A percentile compares a stretch with the other conserved stretches of the same genome.
phyloP scores from a whole-genome alignment of 2,329 filamentous ascomycete genomes.

The Leptographium radiaticola region DNA sequence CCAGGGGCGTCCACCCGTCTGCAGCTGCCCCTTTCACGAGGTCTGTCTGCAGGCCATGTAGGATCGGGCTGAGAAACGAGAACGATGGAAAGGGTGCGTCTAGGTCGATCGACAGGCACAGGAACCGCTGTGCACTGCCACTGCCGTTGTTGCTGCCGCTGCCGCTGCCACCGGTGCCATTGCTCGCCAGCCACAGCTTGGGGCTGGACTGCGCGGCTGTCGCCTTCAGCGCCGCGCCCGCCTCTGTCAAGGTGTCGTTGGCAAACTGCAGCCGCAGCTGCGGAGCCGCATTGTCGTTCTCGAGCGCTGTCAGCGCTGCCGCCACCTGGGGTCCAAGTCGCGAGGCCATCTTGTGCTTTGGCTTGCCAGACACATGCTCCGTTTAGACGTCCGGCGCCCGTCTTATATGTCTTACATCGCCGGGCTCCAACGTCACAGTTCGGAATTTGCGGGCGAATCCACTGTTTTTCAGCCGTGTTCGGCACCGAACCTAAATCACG shows the following conservation, averaged over 20 bases:
- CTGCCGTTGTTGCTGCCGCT: not conserved
- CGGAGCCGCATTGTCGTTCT: not conserved
- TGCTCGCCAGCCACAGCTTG: not conserved
- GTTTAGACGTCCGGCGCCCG: not conserved
- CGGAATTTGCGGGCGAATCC: not conserved
- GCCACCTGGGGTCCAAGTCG: not conserved
- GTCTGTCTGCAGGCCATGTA: conserved; percentile 34
- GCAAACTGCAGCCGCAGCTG: conserved; percentile 3
- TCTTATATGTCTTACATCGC: not conserved
- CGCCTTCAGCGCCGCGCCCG: not conserved
- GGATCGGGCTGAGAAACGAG: conserved; percentile 26
- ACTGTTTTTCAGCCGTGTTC: not conserved
- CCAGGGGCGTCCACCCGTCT: conserved; percentile 5
- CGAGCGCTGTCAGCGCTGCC: not conserved
- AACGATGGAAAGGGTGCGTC: conserved; percentile 32
- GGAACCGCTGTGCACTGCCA: conserved; percentile 15
- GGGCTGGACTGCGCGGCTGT: not conserved
- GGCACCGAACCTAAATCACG: not conserved
- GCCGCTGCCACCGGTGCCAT: not conserved
- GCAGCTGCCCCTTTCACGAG: conserved; percentile 13
- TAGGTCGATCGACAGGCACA: conserved; percentile 29
- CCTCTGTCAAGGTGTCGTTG: not conserved
- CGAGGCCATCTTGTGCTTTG: not conserved
- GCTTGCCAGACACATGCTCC: not conserved
- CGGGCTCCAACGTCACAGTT: not conserved